Evolutionary conservation across 2,329 filamentous ascomycete species (phyloP), one percentile per base, ranked within the genome.

Genomic region (Biscogniauxia marginata): DNA sequence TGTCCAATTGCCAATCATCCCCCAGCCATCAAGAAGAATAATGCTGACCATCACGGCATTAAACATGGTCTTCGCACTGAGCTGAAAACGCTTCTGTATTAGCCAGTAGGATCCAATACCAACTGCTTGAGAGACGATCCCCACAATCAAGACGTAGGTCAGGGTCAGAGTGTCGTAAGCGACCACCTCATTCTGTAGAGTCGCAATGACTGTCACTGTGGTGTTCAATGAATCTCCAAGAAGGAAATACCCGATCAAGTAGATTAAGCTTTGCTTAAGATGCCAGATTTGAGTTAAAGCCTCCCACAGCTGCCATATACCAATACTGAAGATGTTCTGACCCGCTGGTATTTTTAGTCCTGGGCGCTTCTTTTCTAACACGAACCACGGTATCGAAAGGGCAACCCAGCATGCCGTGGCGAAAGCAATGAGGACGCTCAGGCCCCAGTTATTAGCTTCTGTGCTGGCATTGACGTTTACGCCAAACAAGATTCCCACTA

Each of bases 211-310:
- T 0, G 87, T 89, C 4, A 88, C 84, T 0, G 86, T 88, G 0
- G 87, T 90, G 68, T 89, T 89, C 34, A 89, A 75, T 1, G 83
- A 85, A 70, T 89, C 87, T n/a, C 84, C 86, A 0, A 89, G 79
- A 1, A 89, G 74, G 66, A 89, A 89, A 65, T 88, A 89, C 3
- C 82, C 84, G 45, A 84, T 78, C 0, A 90, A 77, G 67, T 89
- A 89, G 18, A 87, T 74, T 23, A 89, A 69, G 59, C 81, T 86
- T 71, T 89, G 87, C 66, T 83, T 85, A 46, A 89, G 71, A 39
- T 82, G 79, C 81, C 84, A 86, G 16, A 89, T 83, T 66, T 87
- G 80, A 0, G 71, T 74, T 1, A 82, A 55, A 0, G 86, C 86
- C 59, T 83, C 76, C 55, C 75, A 79, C 0, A 88, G 73, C 66